Evolutionary conservation across 148 eudicot genomes (phyloP).

Genomic region (Chenopodium berlandieri): DNA sequence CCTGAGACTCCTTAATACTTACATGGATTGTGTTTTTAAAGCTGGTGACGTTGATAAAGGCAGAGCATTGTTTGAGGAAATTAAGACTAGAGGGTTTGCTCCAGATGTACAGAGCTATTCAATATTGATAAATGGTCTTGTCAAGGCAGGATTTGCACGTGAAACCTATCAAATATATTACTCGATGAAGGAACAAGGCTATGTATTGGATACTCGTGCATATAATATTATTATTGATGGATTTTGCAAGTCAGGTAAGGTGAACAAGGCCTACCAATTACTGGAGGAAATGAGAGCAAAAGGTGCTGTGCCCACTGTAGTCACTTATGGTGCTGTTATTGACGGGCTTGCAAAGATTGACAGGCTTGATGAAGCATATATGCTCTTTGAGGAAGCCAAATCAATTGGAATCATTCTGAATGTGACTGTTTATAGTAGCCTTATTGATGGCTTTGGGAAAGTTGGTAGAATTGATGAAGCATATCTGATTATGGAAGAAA

Average conservation of each 20-base stretch:
- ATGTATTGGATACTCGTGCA: constrained; percentile 69
- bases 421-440: constrained; percentile 77
- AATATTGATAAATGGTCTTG: constrained; percentile 82
- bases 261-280: constrained; percentile 89
- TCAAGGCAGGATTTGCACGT: constrained; percentile 82
- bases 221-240: constrained; percentile 88
- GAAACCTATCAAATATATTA: constrained; percentile 73
- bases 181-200: constrained; percentile 86
- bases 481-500: constrained; percentile 86
- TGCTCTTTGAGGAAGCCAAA: constrained; percentile 99
- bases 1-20: constrained; percentile 75
- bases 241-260: constrained; percentile 85
- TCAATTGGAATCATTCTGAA: constrained; percentile 64
- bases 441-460: constrained; percentile 90
- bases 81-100: constrained; percentile 54
- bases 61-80: constrained; percentile 73
- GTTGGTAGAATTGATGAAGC: constrained; percentile 97
- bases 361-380: constrained; percentile 97
- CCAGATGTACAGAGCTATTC: constrained; percentile 91
- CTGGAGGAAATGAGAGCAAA: constrained; percentile 92
- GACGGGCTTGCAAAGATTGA: constrained; percentile 97
- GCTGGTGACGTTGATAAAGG: constrained; percentile 86
- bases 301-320: constrained; percentile 70
- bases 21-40: constrained; percentile 94
- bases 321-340: constrained; percentile 87